These are phyloP conservation scores for Paramecium octaurelia DNA, from an alignment of 73 alveolate genomes.

Conservation along the genomic window DNA sequence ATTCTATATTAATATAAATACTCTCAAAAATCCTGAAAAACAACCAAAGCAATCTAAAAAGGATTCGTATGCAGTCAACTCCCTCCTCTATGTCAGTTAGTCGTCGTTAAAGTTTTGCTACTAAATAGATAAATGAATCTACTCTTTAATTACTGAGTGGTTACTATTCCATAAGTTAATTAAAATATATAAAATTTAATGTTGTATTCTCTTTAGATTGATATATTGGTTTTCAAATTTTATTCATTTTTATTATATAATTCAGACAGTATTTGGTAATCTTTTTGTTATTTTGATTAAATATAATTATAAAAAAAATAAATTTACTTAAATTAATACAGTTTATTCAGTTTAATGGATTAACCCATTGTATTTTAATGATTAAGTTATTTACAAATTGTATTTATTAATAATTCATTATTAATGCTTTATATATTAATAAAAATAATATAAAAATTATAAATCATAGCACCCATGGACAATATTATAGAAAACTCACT, in stretches of 20 bases:
- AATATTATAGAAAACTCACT: slow-evolving; percentile 23
- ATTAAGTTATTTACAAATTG: background rate
- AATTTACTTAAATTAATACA: background rate
- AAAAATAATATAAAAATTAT: background rate
- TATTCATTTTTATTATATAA: background rate
- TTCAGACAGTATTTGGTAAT: background rate
- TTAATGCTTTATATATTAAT: background rate
- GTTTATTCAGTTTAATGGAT: background rate
- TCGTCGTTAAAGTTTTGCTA: background rate
- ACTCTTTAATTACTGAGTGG: background rate
- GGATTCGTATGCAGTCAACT: slow-evolving; percentile 7
- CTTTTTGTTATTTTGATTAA: background rate
- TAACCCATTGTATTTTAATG: background rate
- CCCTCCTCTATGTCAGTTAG: background rate
- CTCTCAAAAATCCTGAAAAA: slow-evolving; percentile 26
- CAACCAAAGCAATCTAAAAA: slow-evolving; percentile 33
- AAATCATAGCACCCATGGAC: background rate
- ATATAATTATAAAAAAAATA: background rate
- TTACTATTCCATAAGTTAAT: background rate
- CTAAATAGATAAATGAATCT: background rate
- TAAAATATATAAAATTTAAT: background rate
- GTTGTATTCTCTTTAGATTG: background rate
- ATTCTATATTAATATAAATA: background rate
- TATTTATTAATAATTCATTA: background rate
- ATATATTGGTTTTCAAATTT: background rate